These are phyloP conservation scores for Metschnikowia lunata DNA, from an alignment of 805 yeast genomes.

Conservation along the genomic window DNA sequence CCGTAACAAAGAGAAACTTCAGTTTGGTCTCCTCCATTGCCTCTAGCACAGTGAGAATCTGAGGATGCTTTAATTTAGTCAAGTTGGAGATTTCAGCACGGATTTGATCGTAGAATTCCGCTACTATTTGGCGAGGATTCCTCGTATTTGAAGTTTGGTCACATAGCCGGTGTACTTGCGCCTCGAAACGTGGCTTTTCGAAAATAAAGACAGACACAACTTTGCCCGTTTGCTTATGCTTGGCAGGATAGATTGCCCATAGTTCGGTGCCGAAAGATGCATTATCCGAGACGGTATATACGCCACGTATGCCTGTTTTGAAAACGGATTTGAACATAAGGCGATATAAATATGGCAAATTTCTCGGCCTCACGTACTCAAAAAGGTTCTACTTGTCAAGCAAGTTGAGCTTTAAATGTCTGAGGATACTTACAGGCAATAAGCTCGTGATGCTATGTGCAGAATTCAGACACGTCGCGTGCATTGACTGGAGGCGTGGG, in stretches of 20 bases:
- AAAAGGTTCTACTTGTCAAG: too few species aligned
- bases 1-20: conserved; percentile 79
- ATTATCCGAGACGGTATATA: conserved; percentile 64
- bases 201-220: conserved; percentile 80
- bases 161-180: conserved; percentile 40
- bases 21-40: conserved; percentile 84
- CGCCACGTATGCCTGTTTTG: conserved; percentile 57
- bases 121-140: conserved; percentile 47
- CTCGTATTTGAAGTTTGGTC: conserved; percentile 29
- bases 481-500: too few species aligned
- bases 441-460: too few species aligned
- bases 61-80: conserved; percentile 85
- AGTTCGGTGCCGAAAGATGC: conserved; percentile 73
- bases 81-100: conserved; percentile 65
- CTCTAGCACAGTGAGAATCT: conserved; percentile 76
- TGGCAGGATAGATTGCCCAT: conserved; percentile 86
- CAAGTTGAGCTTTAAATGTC: too few species aligned
- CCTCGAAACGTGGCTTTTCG: conserved; percentile 73
- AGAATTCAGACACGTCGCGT: too few species aligned
- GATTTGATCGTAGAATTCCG: conserved; percentile 63
- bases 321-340: conserved; percentile 51
- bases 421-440: too few species aligned
- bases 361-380: too few species aligned
- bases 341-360: too few species aligned
- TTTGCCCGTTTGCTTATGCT: conserved; percentile 55